These are phyloP conservation scores for Exophiala mesophila DNA, from an alignment of 2,329 filamentous ascomycete genomes.

Conservation along the genomic window DNA sequence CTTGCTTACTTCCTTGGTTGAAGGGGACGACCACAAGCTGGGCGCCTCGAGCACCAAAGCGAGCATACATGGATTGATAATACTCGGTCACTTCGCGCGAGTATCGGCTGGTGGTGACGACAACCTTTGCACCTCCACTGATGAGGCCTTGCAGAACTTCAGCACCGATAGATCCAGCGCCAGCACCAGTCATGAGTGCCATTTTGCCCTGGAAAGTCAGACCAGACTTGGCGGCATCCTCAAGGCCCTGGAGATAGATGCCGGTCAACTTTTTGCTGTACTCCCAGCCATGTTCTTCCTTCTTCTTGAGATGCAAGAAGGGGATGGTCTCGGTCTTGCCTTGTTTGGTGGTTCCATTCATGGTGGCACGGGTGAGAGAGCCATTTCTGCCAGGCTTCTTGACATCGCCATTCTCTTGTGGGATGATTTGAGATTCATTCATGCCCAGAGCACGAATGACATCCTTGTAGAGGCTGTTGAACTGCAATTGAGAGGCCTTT, in stretches of 20 bases:
- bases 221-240: constrained; percentile 79
- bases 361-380: constrained; percentile 35
- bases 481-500: constrained; percentile 92
- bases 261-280: constrained; percentile 99
- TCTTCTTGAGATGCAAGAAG: constrained; percentile 94
- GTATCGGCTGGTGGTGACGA: constrained; percentile 95
- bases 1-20: constrained; percentile 98
- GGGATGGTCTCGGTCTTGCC: constrained; percentile 96
- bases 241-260: constrained; percentile 84
- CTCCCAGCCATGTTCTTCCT: constrained; percentile 91
- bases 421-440: constrained; percentile 97
- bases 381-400: constrained; percentile 54
- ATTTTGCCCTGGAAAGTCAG: constrained; percentile 94
- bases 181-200: constrained; percentile 95
- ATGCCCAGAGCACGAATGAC: constrained; percentile 91
- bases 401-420: constrained; percentile 66
- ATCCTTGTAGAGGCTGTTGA: constrained; percentile 90
- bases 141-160: constrained; percentile 94
- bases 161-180: constrained; percentile 94
- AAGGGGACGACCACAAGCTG: constrained; percentile 98
- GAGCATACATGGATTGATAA: constrained; percentile 97
- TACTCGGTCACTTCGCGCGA: constrained; percentile 98
- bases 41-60: constrained; percentile 86
- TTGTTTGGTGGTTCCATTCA: constrained; percentile 57
- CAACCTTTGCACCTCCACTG: constrained; percentile 91